Conservation (phyloP, 2,329 filamentous ascomycete genomes). For the Hymenoscyphus infarciens region DNA sequence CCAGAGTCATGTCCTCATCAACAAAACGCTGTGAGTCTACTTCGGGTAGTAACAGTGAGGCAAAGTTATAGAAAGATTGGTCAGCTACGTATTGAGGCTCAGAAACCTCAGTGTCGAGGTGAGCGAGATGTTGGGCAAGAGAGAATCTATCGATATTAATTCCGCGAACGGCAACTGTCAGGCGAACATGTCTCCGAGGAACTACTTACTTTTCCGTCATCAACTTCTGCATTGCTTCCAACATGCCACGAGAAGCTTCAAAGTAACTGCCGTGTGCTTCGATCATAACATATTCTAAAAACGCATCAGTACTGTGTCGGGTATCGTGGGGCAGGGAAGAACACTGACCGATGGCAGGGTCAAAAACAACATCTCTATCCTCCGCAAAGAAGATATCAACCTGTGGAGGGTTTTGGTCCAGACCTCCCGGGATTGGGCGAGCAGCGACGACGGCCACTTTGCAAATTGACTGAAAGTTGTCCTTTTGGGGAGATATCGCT, state of each 20-base stretch:
- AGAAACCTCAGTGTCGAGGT: slow-evolving; percentile 42
- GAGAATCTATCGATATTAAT: slow-evolving; percentile 45
- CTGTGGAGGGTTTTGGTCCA: slow-evolving; percentile 64
- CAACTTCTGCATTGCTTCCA: slow-evolving; percentile 64
- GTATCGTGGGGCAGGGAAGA: too few species aligned
- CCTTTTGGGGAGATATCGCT: slow-evolving; percentile 47
- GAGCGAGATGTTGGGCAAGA: slow-evolving; percentile 59
- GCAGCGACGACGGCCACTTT: slow-evolving; percentile 66
- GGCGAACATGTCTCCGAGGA: background rate
- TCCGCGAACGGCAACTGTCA: background rate
- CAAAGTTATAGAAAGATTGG: slow-evolving; percentile 49
- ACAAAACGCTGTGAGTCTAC: slow-evolving; percentile 11
- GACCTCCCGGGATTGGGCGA: slow-evolving; percentile 54
- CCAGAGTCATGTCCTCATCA: slow-evolving; percentile 22
- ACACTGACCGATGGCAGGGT: slow-evolving; percentile 63
- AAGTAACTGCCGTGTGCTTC: slow-evolving; percentile 72
- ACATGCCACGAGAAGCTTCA: slow-evolving; percentile 69
- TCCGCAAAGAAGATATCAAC: slow-evolving; percentile 73
- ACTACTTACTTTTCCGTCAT: slow-evolving; percentile 31
- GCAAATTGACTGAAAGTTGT: slow-evolving; percentile 63
- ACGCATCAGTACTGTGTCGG: background rate
- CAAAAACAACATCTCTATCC: slow-evolving; percentile 58
- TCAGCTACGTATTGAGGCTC: slow-evolving; percentile 51
- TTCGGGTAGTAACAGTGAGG: slow-evolving; percentile 37
- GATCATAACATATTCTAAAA: slow-evolving; percentile 59